Base-by-base conservation (phyloP, 352 stramenopile genomes). In the Globisporangium viniferum region DNA sequence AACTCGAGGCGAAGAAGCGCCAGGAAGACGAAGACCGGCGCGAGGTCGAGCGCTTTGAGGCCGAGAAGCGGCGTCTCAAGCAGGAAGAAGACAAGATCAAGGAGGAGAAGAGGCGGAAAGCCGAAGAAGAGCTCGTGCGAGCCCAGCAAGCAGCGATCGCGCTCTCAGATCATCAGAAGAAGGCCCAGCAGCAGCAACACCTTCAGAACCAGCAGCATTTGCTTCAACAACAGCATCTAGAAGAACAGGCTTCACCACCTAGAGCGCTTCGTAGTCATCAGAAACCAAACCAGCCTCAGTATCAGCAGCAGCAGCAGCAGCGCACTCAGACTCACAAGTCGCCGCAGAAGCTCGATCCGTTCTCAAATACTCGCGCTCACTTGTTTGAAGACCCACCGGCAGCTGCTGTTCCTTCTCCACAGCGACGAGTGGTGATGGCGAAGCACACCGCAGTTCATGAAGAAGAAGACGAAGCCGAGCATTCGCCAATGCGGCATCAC, bases 11-110 rank as follows among this genome's bases (percentile, higher is more conserved):
- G 0, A 90, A 89, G 33, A 74, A 77, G 8, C 66, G 65, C 3
- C 75, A 85, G n/a, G 80, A 89, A 14, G 80, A 87, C 27, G 82
- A 90, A 62, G 82, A 89, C 33, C 82, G 77, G 12, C 70, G 72
- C 5, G 82, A 90, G 39, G 73, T 81, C 49, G 72, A 84, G 62
- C 77, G 75, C 7, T 86, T 88, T 46, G 75, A 83, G 27, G 78
- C 75, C 20, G 82, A 90, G 2, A 74, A 86, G 59, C 69, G 71
- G n/a, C 76, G 71, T 0, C 66, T 78, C 48, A 73, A 80, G 9
- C 74, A 74, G 2, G 82, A 88, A 29, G 66, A 83, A 18, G 78
- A 87, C 27, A 70, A 69, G 12, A 10, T 77, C 29, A 78, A 84
- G 33, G 77, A 81, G 33, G 78, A 84, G 61, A 86, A 85, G 33